These are phyloP conservation scores for Tremella fuciformis DNA, from an alignment of 768 basidiomycete species.

Conservation along the genomic window DNA sequence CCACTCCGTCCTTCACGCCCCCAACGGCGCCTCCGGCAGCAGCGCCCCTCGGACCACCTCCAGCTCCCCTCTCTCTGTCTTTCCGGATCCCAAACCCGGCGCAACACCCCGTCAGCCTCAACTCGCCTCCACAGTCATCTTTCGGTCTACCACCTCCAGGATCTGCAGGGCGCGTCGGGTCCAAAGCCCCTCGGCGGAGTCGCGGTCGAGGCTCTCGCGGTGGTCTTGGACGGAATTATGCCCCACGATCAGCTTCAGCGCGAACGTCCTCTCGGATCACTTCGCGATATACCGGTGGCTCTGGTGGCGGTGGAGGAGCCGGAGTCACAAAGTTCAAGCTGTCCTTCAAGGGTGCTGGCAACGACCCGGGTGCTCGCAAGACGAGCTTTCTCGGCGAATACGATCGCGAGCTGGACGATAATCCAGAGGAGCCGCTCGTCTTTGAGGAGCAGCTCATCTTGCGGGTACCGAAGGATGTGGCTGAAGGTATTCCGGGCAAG, in stretches of 20 bases:
- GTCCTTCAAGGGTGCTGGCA: slow-evolving; percentile 22
- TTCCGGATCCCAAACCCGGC: no score
- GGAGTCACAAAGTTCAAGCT: slow-evolving; percentile 29
- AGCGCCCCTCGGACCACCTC: no score
- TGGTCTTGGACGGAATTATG: background rate
- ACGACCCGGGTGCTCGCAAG: slow-evolving; percentile 53
- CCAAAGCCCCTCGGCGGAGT: no score
- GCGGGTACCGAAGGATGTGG: slow-evolving; percentile 73
- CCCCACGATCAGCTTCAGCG: background rate
- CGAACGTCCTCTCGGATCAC: background rate
- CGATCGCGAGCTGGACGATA: slow-evolving; percentile 90
- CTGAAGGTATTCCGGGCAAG: slow-evolving; percentile 21
- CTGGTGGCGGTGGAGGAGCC: slow-evolving; percentile 5
- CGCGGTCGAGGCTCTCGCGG: background rate
- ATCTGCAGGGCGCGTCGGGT: no score
- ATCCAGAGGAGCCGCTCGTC: slow-evolving; percentile 81
- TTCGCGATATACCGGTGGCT: background rate
- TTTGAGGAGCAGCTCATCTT: slow-evolving; percentile 98
- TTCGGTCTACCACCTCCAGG: no score
- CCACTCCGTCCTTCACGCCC: no score
- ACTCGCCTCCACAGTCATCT: no score
- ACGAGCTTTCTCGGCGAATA: slow-evolving; percentile 87
- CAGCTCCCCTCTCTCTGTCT: no score
- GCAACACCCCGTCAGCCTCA: no score
- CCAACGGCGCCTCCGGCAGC: no score